A percentile compares a stretch with the other conserved stretches of the same genome.
Conservation (phyloP, 164 flowering plant genomes). For the Pachysandra terminalis region DNA sequence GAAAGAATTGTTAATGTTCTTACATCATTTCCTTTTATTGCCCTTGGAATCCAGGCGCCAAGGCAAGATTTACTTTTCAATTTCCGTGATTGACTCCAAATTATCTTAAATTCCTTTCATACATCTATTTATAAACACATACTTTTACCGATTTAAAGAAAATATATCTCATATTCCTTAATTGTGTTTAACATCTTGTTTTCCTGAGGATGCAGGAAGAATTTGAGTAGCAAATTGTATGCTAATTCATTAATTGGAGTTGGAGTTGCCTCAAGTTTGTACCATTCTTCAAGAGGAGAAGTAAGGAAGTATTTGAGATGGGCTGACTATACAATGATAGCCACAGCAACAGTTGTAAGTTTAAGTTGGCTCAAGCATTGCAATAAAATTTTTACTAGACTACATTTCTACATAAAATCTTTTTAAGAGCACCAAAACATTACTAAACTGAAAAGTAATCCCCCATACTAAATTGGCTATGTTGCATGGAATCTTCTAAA, state of each 20-base stretch:
- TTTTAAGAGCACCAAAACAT: not conserved
- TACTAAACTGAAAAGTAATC: not conserved
- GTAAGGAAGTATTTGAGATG: conserved; percentile 71
- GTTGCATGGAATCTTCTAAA: too few relatives aligned
- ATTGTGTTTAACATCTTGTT: not conserved
- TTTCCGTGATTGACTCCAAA: not conserved
- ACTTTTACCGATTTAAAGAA: too few relatives aligned
- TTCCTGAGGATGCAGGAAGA: conserved; percentile 53
- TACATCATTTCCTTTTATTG: conserved; percentile 89
- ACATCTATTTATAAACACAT: too few relatives aligned
- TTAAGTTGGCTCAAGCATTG: not conserved
- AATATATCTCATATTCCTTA: not conserved
- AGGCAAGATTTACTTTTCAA: conserved; percentile 37
- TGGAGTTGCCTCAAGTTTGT: conserved; percentile 88
- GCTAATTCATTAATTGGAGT: conserved; percentile 88
- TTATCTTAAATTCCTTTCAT: too few relatives aligned
- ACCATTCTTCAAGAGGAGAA: conserved; percentile 88
- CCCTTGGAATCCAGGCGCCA: conserved; percentile 84
- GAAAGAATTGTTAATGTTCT: conserved; percentile 86
- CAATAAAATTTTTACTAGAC: not conserved
- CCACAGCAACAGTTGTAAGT: conserved; percentile 88
- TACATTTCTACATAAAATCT: not conserved
- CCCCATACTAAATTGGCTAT: not conserved
- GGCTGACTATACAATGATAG: conserved; percentile 98
- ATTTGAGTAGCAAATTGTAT: conserved; percentile 58